Evolutionary conservation across 805 yeast genomes (phyloP).

Genomic region (Wickerhamiella australiensis): DNA sequence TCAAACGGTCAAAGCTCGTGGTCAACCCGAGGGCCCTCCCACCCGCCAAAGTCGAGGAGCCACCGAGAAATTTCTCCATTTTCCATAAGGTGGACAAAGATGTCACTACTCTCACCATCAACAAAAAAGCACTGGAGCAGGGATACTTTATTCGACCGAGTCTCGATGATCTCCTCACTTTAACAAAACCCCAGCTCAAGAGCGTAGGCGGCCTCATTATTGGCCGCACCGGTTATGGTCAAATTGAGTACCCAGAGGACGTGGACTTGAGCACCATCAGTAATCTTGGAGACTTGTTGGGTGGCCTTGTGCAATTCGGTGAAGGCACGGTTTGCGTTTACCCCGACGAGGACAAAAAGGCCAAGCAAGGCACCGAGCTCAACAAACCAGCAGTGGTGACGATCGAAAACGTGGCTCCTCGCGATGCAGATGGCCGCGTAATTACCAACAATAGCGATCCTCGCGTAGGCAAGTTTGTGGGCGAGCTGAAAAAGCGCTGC

Average conservation of each 20-base stretch:
- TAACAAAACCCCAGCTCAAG: conserved; percentile 46
- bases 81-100: conserved; percentile 9
- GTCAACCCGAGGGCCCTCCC: not conserved
- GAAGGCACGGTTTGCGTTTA: conserved; percentile 51
- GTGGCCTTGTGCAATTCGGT: conserved; percentile 52
- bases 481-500: conserved; percentile 34
- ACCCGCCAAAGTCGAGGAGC: not conserved
- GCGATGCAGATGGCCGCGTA: conserved; percentile 43
- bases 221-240: conserved; percentile 65
- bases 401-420: conserved; percentile 65
- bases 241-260: conserved; percentile 54
- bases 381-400: conserved; percentile 63
- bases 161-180: conserved; percentile 43
- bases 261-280: conserved; percentile 63
- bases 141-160: conserved; percentile 78
- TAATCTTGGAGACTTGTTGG: conserved; percentile 48
- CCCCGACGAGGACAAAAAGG: conserved; percentile 48
- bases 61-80: conserved; percentile 2
- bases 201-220: conserved; percentile 49
- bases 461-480: conserved; percentile 41
- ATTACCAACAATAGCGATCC: conserved; percentile 63
- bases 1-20: conserved; percentile 12
- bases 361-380: conserved; percentile 60
- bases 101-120: conserved; percentile 19
- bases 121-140: conserved; percentile 23